A percentile compares a stretch with the other conserved stretches of the same genome.
phyloP scores from a whole-genome alignment of 108 stramenopile genomes.

The Pseudonitzschia multistriata region DNA sequence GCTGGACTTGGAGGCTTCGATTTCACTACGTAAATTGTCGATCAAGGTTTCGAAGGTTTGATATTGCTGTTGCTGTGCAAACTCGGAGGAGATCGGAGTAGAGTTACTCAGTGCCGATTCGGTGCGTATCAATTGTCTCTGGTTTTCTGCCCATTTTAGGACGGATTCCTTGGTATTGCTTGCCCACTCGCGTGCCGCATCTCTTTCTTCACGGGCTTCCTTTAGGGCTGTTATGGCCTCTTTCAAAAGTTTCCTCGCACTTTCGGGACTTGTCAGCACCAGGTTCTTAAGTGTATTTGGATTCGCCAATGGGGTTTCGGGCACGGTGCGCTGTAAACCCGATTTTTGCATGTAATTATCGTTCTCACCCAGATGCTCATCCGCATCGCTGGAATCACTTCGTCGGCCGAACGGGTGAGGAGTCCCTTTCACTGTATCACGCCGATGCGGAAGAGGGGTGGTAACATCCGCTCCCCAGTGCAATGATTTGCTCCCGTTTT shows the following conservation, averaged over 20 bases:
- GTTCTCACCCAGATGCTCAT: neutral
- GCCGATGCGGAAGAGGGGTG: neutral
- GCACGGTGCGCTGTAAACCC: neutral
- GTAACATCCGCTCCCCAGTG: constrained; percentile 3
- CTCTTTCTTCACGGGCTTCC: constrained; percentile 43
- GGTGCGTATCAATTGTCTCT: constrained; percentile 27
- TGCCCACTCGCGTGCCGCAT: constrained; percentile 43
- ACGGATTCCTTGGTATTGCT: constrained; percentile 38
- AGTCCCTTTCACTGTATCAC: neutral
- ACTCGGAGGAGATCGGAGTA: neutral
- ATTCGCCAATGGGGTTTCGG: neutral
- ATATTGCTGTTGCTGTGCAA: constrained; percentile 15
- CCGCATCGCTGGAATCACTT: neutral
- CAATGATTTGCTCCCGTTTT: neutral
- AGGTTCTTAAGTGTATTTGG: neutral
- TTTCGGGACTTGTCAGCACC: constrained; percentile 19
- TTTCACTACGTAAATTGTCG: constrained; percentile 26
- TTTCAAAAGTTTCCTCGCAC: constrained; percentile 31
- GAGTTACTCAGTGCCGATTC: constrained; percentile 17
- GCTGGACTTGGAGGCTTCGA: constrained; percentile 10
- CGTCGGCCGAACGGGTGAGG: neutral
- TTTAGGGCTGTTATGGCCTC: constrained; percentile 27
- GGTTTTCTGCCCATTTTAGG: constrained; percentile 41
- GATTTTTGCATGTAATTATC: neutral
- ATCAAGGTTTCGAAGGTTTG: constrained; percentile 25